Evolutionary conservation across 2,329 filamentous ascomycete genomes (phyloP), one percentile per base, ranked within the genome.

Genomic region (Fonsecaea erecta): DNA sequence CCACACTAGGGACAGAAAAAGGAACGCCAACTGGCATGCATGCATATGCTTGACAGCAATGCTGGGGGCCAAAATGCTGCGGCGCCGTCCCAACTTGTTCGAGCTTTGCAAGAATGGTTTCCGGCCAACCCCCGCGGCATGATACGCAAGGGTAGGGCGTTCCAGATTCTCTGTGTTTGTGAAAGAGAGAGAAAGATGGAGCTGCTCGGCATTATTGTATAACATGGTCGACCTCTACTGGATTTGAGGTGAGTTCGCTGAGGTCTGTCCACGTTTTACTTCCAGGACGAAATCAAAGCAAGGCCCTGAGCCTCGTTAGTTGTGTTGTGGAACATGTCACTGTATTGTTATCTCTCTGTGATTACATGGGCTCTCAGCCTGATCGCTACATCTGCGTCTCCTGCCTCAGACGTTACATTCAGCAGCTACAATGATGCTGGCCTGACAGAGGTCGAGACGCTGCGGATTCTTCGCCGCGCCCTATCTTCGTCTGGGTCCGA

Each of bases 31-130:
- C 18, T n/a, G n/a, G n/a, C n/a, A n/a, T n/a, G n/a, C n/a, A 1
- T 48, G 43, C 43, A 24, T 48, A 48, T 48, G 43, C 43, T 24
- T 11, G 43, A 48, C n/a, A 48, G 43, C 43, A 48, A 21, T 48
- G 18, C 14, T 12, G 43, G 43, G 40, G 43, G 6, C 43, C 18
- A 24, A 48, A 48, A 48, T 24, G 43, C 43, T 18, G 18, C 43
- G 8, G 18, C 4, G 18, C 28, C n/a, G n/a, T 48, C 43, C 21
- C 43, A 24, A 24, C 43, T 24, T n/a, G n/a, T n/a, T 48, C 18
- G 21, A 48, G 43, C 6, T 5, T 48, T 24, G 43, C 18, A 24
- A n/a, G n/a, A n/a, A 8, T 48, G 43, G 43, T 48, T 24, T 48
- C 18, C 43, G 43, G 43, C 43, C 18, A 48, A 48, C 18, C 18